Conservation (phyloP, 306 rosid genomes). For the Vigna mungo region DNA sequence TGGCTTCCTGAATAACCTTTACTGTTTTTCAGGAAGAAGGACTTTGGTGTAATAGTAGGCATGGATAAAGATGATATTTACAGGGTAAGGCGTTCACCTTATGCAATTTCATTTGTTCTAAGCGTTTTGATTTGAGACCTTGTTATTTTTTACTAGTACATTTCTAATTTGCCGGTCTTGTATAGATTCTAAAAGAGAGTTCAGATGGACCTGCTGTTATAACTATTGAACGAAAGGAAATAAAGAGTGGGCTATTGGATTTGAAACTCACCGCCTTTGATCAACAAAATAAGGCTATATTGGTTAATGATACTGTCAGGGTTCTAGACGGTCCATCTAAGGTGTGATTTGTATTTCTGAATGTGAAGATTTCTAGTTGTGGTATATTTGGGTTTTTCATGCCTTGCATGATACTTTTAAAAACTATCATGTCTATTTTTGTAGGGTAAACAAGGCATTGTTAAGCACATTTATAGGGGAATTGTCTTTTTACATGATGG, state of each 20-base stretch:
- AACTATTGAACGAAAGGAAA: conserved; percentile 56
- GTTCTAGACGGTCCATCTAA: conserved; percentile 75
- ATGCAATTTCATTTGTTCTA: conserved; percentile 25
- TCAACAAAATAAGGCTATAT: conserved; percentile 63
- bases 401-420: conserved; percentile 33
- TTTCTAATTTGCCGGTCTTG: conserved; percentile 29
- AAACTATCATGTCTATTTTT: conserved; percentile 44
- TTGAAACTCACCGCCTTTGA: conserved; percentile 82
- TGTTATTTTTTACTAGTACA: conserved; percentile 22
- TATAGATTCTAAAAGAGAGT: conserved; percentile 82
- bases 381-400: conserved; percentile 20
- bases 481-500: conserved; percentile 71
- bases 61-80: conserved; percentile 81
- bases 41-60: conserved; percentile 85
- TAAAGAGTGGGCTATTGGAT: conserved; percentile 70
- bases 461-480: conserved; percentile 81
- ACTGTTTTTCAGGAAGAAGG: conserved; percentile 78
- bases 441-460: conserved; percentile 90
- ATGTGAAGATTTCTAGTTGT: background rate
- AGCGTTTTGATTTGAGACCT: conserved; percentile 12
- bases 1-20: conserved; percentile 25
- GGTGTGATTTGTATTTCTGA: conserved; percentile 57
- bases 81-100: conserved; percentile 65
- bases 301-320: conserved; percentile 73
- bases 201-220: conserved; percentile 70